phyloP scores from a whole-genome alignment of 2,329 filamentous ascomycete genomes.

The Sporothrix globosa region DNA sequence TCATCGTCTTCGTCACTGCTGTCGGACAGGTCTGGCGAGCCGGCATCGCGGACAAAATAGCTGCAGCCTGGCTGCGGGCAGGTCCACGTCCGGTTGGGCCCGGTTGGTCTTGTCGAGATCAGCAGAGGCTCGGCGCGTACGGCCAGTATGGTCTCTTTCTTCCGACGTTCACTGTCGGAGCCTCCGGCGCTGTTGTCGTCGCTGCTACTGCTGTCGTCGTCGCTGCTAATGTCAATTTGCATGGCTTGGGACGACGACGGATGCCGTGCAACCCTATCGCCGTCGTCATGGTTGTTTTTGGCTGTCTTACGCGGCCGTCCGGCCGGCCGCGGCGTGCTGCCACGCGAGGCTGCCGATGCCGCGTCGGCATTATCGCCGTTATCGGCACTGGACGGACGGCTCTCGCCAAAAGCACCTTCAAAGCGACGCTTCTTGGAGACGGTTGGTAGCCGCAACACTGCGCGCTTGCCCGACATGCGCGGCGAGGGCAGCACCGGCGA shows the following conservation, averaged over 20 bases:
- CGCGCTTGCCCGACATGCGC: slow-evolving; percentile 48
- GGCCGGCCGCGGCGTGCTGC: slow-evolving; percentile 12
- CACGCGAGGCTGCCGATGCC: neutral
- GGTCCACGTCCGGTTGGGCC: slow-evolving; percentile 66
- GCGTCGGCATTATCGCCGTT: slow-evolving; percentile 24
- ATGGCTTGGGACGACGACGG: neutral
- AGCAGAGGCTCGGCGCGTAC: slow-evolving; percentile 53
- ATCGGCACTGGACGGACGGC: slow-evolving; percentile 38
- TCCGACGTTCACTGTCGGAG: slow-evolving; percentile 1
- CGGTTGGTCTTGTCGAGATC: slow-evolving; percentile 54
- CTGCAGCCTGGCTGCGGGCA: slow-evolving; percentile 67
- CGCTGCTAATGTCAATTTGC: neutral
- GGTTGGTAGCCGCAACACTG: slow-evolving; percentile 49
- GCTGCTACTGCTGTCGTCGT: slow-evolving; percentile 25
- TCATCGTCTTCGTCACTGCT: slow-evolving; percentile 14
- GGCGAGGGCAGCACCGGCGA: slow-evolving; percentile 5
- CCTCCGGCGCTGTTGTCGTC: slow-evolving; percentile 33
- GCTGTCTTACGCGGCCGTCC: slow-evolving; percentile 28
- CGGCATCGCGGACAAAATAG: slow-evolving; percentile 59
- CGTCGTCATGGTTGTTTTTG: neutral
- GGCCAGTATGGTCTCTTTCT: slow-evolving; percentile 43
- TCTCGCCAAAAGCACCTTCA: slow-evolving; percentile 43
- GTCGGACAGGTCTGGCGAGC: neutral
- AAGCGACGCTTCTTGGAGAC: slow-evolving; percentile 51
- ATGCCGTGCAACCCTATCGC: neutral